Evolutionary conservation across 345 rosid species (phyloP).

Genomic region (Eucalyptus erythrocorys): DNA sequence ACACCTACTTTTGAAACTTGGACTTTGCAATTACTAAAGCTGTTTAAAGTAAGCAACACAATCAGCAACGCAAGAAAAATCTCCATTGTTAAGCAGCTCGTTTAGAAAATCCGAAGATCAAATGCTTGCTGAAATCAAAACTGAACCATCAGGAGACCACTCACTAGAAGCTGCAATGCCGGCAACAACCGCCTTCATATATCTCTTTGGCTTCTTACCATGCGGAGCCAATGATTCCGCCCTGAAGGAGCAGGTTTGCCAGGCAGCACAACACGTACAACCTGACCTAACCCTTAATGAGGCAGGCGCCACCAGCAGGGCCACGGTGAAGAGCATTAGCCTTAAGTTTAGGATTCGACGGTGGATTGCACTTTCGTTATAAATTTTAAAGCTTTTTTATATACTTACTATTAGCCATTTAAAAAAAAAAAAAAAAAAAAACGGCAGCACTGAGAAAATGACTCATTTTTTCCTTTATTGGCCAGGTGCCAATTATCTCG

Average conservation of each 20-base stretch:
- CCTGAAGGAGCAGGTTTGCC: slow-evolving; percentile 84
- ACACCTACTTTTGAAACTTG: too few species aligned
- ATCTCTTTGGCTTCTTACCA: slow-evolving; percentile 82
- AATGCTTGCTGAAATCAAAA: not conserved
- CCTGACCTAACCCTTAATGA: slow-evolving; percentile 73
- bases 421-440: too few species aligned
- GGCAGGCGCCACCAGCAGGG: slow-evolving; percentile 59
- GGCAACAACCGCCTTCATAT: slow-evolving; percentile 83
- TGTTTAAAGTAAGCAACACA: not conserved
- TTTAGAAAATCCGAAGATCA: not conserved
- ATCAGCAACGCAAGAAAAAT: not conserved
- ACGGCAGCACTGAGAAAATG: too few species aligned
- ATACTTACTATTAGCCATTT: too few species aligned
- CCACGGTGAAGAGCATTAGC: slow-evolving; percentile 35
- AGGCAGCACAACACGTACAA: slow-evolving; percentile 47
- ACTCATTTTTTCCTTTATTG: too few species aligned
- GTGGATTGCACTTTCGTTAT: too few species aligned
- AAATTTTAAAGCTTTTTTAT: too few species aligned
- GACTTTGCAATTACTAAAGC: too few species aligned
- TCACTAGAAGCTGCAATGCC: slow-evolving; percentile 94
- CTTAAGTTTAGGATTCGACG: slow-evolving; percentile 37
- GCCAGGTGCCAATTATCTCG: too few species aligned
- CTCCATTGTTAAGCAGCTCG: not conserved
- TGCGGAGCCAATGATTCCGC: slow-evolving; percentile 76
- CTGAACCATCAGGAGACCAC: not conserved